Evolutionary conservation across 768 basidiomycete genomes (phyloP).

Genomic region (Mycena haematopus): DNA sequence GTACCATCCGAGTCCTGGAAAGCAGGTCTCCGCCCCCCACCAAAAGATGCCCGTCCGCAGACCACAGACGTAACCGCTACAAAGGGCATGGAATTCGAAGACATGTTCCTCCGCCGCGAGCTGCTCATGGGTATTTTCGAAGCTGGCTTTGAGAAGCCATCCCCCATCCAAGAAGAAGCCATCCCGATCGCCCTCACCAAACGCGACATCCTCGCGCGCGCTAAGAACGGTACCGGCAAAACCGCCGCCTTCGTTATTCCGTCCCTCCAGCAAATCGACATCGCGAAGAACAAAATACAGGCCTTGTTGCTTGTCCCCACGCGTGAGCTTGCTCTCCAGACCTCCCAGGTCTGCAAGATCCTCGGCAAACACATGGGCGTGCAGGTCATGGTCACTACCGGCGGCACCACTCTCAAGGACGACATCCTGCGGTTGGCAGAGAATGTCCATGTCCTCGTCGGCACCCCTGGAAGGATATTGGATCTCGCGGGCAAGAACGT

Average conservation of each 20-base stretch:
- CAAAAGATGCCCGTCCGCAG: constrained; percentile 92
- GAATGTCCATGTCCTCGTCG: constrained; percentile 93
- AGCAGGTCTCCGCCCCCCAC: constrained; percentile 78
- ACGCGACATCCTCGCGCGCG: constrained; percentile 93
- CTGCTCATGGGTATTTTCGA: constrained; percentile 99
- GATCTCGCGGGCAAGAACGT: constrained; percentile 93
- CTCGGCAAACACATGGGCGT: constrained; percentile 95
- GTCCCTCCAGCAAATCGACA: constrained; percentile 90
- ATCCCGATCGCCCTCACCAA: constrained; percentile 94
- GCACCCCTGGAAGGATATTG: constrained; percentile 94
- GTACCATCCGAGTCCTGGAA: constrained; percentile 62
- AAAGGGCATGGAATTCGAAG: constrained; percentile 95
- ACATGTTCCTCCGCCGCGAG: constrained; percentile 90
- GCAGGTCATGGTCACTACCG: constrained; percentile 99
- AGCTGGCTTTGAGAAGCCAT: constrained; percentile 95
- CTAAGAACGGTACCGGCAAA: constrained; percentile 97
- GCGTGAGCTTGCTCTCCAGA: constrained; percentile 97
- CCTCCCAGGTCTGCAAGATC: constrained; percentile 97
- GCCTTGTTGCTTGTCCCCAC: constrained; percentile 96
- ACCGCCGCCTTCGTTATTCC: constrained; percentile 99
- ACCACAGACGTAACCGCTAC: constrained; percentile 97
- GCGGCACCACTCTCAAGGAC: constrained; percentile 97
- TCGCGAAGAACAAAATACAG: constrained; percentile 87
- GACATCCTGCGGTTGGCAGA: constrained; percentile 94
- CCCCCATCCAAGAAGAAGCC: constrained; percentile 98